phyloP scores from a whole-genome alignment of 257 asterid species.

The Sherardia arvensis region DNA sequence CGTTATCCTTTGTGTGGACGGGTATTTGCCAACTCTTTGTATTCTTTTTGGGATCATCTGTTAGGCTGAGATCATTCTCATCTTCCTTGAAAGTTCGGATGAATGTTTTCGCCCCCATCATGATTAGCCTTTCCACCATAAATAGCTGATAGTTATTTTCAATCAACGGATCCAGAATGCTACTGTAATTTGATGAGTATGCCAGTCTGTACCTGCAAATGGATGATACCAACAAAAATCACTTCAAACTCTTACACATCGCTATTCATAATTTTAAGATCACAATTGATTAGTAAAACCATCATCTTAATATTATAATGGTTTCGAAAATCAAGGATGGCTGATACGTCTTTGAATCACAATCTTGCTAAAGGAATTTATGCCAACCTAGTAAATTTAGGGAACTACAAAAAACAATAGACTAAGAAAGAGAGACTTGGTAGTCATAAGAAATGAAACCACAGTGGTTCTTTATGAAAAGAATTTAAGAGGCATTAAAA shows the following conservation, averaged over 20 bases:
- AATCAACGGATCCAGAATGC: slow-evolving; percentile 58
- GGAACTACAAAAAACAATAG: neutral
- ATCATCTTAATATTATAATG: too few relatives aligned
- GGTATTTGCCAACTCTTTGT: slow-evolving; percentile 74
- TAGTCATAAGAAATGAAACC: too few relatives aligned
- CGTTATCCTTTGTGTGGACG: slow-evolving; percentile 48
- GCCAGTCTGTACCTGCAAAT: slow-evolving; percentile 77
- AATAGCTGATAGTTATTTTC: slow-evolving; percentile 83
- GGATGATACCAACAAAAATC: slow-evolving; percentile 1
- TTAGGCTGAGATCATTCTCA: slow-evolving; percentile 63
- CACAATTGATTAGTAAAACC: neutral
- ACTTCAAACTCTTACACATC: neutral
- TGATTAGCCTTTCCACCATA: slow-evolving; percentile 76
- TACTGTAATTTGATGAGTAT: slow-evolving; percentile 72
- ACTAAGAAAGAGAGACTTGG: neutral
- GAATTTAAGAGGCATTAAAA: too few relatives aligned
- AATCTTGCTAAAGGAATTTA: neutral
- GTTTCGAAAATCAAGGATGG: neutral
- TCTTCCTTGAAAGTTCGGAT: slow-evolving; percentile 63
- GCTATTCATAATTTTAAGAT: neutral
- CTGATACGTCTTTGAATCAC: neutral
- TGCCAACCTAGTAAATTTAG: neutral
- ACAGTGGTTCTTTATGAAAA: too few relatives aligned
- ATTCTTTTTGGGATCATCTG: slow-evolving; percentile 92
- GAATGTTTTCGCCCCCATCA: slow-evolving; percentile 75